Conservation (phyloP, 163 green algal genomes). For the Chlorella variabilis region DNA sequence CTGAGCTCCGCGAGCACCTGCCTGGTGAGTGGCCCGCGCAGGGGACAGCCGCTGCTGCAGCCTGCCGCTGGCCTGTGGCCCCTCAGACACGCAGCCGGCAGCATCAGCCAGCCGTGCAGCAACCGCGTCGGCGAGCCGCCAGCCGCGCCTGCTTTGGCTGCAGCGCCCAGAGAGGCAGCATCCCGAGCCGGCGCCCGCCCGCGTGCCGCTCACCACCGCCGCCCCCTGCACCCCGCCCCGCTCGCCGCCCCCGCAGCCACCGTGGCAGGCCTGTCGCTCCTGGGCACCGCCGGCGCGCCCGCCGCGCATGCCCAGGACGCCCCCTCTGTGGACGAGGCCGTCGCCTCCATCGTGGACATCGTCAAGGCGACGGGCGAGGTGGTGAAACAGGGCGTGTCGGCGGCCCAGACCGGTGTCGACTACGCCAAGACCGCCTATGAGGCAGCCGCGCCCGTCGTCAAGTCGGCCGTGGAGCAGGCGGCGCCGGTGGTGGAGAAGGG, state of each 20-base stretch:
- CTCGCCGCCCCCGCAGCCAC: no score
- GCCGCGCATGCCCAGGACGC: neutral
- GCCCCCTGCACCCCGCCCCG: no score
- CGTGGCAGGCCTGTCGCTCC: neutral
- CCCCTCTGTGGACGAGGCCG: constrained; percentile 61
- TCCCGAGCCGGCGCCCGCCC: no score
- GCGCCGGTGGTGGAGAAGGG: constrained; percentile 68
- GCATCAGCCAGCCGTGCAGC: no score
- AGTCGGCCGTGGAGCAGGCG: constrained; percentile 64
- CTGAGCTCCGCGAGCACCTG: constrained; percentile 9
- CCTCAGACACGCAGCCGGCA: no score
- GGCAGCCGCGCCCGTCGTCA: constrained; percentile 66
- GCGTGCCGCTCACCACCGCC: no score
- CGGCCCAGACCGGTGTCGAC: constrained; percentile 40
- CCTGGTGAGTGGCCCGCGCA: constrained; percentile 11
- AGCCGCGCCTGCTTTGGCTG: no score
- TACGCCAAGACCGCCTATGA: constrained; percentile 43
- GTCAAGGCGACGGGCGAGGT: constrained; percentile 70
- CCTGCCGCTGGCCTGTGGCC: neutral
- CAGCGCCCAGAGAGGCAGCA: no score
- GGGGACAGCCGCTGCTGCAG: neutral
- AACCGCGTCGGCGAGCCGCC: no score
- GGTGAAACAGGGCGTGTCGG: constrained; percentile 65
- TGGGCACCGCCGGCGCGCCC: neutral
- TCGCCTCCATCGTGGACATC: constrained; percentile 63